Conservation (phyloP, 257 asterid species). For the Solanum paucissectum region DNA sequence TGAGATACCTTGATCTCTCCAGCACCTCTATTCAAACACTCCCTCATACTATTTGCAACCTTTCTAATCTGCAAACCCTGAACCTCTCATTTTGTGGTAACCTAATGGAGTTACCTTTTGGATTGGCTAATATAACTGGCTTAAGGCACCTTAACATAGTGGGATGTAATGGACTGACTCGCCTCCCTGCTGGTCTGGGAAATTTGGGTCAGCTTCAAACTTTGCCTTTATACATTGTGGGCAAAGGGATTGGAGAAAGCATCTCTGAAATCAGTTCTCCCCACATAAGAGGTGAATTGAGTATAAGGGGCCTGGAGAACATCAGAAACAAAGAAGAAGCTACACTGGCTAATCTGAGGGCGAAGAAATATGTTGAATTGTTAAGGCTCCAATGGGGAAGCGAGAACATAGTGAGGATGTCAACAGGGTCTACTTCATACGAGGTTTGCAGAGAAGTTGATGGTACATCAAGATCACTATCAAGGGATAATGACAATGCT, state of each 20-base stretch:
- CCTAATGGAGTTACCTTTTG: slow-evolving; percentile 13
- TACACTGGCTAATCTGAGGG: slow-evolving; percentile 3
- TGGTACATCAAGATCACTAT: slow-evolving; percentile 1
- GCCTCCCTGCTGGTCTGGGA: slow-evolving; percentile 15
- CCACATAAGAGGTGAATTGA: slow-evolving; percentile 13
- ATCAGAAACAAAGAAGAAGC: slow-evolving; percentile 12
- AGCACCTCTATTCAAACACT: background rate
- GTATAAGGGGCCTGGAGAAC: slow-evolving; percentile 14
- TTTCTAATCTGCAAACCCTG: background rate
- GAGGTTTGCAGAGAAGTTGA: background rate
- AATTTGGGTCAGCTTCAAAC: slow-evolving; percentile 16
- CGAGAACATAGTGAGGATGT: background rate
- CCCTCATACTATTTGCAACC: background rate
- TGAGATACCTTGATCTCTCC: background rate
- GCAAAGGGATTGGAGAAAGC: slow-evolving; percentile 5
- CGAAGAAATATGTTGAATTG: slow-evolving; percentile 2
- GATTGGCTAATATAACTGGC: slow-evolving; percentile 8
- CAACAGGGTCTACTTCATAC: background rate
- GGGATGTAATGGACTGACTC: slow-evolving; percentile 4
- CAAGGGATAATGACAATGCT: background rate
- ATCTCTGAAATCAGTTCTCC: slow-evolving; percentile 7
- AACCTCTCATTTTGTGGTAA: background rate
- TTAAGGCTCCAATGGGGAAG: slow-evolving; percentile 11
- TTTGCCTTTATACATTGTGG: slow-evolving; percentile 15
- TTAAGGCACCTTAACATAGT: slow-evolving; percentile 18